These are phyloP conservation scores for Beauveria asiatica DNA, from an alignment of 2,329 filamentous ascomycete genomes.

Conservation along the genomic window DNA sequence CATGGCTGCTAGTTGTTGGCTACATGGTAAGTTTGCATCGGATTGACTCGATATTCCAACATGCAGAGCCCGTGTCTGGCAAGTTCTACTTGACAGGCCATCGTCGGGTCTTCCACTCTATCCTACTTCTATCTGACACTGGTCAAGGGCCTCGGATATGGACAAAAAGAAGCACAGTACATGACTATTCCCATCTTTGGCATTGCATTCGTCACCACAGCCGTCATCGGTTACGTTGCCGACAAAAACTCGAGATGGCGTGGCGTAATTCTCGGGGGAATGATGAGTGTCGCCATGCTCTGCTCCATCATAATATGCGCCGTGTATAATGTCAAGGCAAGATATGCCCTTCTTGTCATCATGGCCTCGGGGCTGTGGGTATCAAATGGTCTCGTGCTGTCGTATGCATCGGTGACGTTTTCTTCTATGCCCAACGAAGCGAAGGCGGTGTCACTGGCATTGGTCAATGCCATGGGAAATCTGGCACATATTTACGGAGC, in stretches of 20 bases:
- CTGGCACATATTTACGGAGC: conserved; percentile 43
- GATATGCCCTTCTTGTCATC: conserved; percentile 46
- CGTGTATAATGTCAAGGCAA: conserved; percentile 42
- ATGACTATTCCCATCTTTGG: conserved; percentile 46
- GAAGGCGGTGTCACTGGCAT: conserved; percentile 33
- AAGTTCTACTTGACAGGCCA: conserved; percentile 15
- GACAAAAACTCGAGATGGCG: conserved; percentile 37
- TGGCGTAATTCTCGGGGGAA: conserved; percentile 38
- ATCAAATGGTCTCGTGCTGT: conserved; percentile 41
- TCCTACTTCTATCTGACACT: conserved; percentile 47
- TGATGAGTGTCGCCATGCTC: conserved; percentile 32
- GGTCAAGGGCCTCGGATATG: conserved; percentile 42
- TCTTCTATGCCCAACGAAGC: conserved; percentile 37
- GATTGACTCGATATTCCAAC: no score
- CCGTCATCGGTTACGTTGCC: conserved; percentile 36
- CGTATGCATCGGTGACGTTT: conserved; percentile 44
- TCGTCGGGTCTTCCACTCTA: conserved; percentile 35
- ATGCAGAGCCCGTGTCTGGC: not conserved
- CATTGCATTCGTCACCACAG: conserved; percentile 41
- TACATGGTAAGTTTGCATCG: conserved; percentile 26
- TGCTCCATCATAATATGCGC: conserved; percentile 30
- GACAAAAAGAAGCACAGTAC: conserved; percentile 36
- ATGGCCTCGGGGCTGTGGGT: conserved; percentile 48
- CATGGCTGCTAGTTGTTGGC: conserved; percentile 31
- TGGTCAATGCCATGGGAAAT: conserved; percentile 44